Percentiles rank a stretch among this genome's conserved stretches.
phyloP scores from a whole-genome alignment of 192 early-diverging fungal genomes.

The Geosiphon pyriformis region DNA sequence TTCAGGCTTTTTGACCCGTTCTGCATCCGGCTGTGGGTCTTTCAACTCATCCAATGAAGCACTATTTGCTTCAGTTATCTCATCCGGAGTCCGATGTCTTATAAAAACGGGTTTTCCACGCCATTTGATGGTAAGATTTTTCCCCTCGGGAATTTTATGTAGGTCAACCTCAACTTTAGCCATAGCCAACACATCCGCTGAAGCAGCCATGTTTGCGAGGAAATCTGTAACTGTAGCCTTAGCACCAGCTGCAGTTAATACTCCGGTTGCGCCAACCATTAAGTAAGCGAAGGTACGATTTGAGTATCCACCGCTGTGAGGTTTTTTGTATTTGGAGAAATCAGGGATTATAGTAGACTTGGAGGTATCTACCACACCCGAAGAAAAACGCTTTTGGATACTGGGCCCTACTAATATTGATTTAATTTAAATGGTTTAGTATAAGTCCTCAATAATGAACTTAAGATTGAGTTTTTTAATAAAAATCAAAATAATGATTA shows the following conservation, averaged over 20 bases:
- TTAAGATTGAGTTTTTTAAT: neutral
- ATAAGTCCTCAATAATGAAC: too few species aligned
- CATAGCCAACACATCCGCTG: conserved; percentile 96
- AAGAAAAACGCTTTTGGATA: conserved; percentile 30
- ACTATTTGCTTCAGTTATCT: conserved; percentile 88
- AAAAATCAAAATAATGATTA: neutral
- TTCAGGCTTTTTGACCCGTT: conserved; percentile 84
- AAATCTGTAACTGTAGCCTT: conserved; percentile 86
- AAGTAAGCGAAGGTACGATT: conserved; percentile 85
- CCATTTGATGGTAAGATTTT: conserved; percentile 98
- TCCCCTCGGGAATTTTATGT: conserved; percentile 88
- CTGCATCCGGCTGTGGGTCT: conserved; percentile 88
- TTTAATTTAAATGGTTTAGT: too few species aligned
- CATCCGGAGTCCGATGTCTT: conserved; percentile 89
- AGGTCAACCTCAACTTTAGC: conserved; percentile 97
- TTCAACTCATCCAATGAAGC: conserved; percentile 76
- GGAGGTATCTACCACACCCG: conserved; percentile 42
- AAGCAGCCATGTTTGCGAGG: conserved; percentile 84
- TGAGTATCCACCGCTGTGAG: conserved; percentile 51
- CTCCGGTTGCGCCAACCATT: conserved; percentile 87
- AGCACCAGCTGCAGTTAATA: conserved; percentile 73
- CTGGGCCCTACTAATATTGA: conserved; percentile 26
- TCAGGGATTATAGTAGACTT: conserved; percentile 66
- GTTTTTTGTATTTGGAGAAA: conserved; percentile 72
- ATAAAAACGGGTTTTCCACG: conserved; percentile 98